Evolutionary conservation across 129 eudicot species (phyloP).

Genomic region (Pseudognaphalium luteoalbum): DNA sequence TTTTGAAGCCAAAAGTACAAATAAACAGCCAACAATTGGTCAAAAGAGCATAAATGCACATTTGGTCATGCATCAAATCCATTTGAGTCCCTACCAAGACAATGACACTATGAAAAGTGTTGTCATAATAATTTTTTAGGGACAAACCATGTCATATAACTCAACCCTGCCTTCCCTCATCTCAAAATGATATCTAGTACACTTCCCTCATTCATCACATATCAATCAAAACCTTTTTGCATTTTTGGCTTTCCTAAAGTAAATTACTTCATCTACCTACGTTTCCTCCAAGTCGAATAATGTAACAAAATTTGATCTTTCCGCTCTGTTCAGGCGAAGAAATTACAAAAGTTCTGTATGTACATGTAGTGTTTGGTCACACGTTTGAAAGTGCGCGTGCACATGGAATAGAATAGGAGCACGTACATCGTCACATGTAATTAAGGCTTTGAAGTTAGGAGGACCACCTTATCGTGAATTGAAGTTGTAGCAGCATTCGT

Average conservation of each 20-base stretch:
- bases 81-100: slow-evolving; percentile 39
- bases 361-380: background rate
- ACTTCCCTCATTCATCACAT: slow-evolving; percentile 20
- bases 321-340: background rate
- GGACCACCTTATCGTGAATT: slow-evolving; percentile 19
- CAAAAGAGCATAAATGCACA: slow-evolving; percentile 37
- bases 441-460: background rate
- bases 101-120: slow-evolving; percentile 32
- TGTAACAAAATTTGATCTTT: background rate
- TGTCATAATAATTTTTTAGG: slow-evolving; percentile 26
- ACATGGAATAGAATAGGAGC: background rate
- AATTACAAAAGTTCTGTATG: background rate
- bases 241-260: slow-evolving; percentile 19
- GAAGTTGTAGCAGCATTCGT: background rate
- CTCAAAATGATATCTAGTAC: slow-evolving; percentile 27
- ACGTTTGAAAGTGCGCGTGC: background rate
- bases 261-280: slow-evolving; percentile 18
- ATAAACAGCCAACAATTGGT: slow-evolving; percentile 35
- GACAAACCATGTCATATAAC: slow-evolving; percentile 28
- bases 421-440: slow-evolving; percentile 13
- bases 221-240: slow-evolving; percentile 24
- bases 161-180: slow-evolving; percentile 15
- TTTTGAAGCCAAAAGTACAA: slow-evolving; percentile 15
- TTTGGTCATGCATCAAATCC: slow-evolving; percentile 40
- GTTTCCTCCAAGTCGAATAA: background rate